Base-by-base conservation (phyloP, 1,284 basidiomycete species). In the Megacollybia platyphylla region DNA sequence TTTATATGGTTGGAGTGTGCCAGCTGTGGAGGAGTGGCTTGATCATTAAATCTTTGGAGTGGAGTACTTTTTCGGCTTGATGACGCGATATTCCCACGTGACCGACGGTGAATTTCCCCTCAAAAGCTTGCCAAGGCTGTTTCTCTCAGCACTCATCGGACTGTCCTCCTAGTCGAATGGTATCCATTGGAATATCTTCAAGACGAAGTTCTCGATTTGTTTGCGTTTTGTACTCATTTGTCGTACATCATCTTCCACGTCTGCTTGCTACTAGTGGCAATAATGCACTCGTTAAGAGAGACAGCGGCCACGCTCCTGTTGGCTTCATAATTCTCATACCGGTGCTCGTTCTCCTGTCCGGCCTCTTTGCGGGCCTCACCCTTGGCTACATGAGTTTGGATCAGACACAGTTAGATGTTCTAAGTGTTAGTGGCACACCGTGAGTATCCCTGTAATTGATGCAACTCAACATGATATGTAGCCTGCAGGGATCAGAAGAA, bases 371-470 rank as follows among this genome's bases (percentile, higher is more conserved):
- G 53, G 82, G 79, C 58, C 65, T 89, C 50, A 88, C 87, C 46
- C 65, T 87, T 41, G 91, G 90, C 7, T 93, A 93, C 60, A 92
- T 94, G 87, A 88, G 84, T 52, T 71, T 94, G 53, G 91, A 93
- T 62, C 86, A 87, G 61, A 94, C 90, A 15, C 89, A 93, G 67
- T 71, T 94, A 30, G 82, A 86, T 54, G 91, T 94, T 2, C 65
- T 94, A 8, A 76, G 82, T 48, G 79, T 89, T 44, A 87, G 85
- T 45, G 90, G 90, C 17, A 87, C 83, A 13, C 72, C 81, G 70
- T 86, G 52, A 48, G 83, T 71, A 40, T 18, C 8, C 42, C n/a
- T 15, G 15, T 3, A 15, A 15, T 15, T 15, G 15, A 15, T 15
- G 18, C 42, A 13, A 43, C 36, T 32, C 5, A 36, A 15, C 15